A percentile compares a stretch with the other conserved stretches of the same genome.
Evolutionary conservation across 208 protist species (phyloP).

Genomic region (Crithidia mellificae): DNA sequence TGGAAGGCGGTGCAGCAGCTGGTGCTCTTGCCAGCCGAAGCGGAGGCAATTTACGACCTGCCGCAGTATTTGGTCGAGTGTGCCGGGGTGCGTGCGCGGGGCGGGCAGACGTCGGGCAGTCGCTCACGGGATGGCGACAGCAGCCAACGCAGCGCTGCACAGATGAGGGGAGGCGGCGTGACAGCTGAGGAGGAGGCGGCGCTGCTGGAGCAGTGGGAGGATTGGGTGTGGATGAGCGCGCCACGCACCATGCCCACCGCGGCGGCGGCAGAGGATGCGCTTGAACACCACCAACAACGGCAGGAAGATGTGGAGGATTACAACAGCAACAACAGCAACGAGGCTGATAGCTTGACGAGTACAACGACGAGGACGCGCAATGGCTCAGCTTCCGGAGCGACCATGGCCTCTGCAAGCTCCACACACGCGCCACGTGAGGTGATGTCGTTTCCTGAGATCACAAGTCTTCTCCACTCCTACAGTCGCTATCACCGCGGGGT

Average conservation of each 20-base stretch:
- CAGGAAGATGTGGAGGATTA: no score
- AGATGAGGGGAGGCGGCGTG: neutral
- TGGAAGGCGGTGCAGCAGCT: conserved; percentile 19
- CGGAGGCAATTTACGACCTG: conserved; percentile 23
- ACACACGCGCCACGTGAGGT: neutral
- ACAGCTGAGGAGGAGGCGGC: neutral
- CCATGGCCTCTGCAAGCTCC: neutral
- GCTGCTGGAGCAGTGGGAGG: conserved; percentile 26
- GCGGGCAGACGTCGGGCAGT: neutral
- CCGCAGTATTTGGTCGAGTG: conserved; percentile 23
- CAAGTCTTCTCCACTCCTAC: conserved; percentile 62
- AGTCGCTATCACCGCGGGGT: conserved; percentile 80
- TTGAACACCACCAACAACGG: no score
- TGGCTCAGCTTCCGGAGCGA: neutral
- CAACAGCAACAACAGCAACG: no score
- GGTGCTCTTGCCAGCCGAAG: conserved; percentile 13
- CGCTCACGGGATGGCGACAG: neutral
- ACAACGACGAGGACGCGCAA: no score
- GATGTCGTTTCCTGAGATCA: conserved; percentile 56
- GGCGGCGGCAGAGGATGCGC: neutral
- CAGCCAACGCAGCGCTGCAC: neutral
- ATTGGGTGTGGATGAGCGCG: conserved; percentile 29
- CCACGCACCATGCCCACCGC: conserved; percentile 22
- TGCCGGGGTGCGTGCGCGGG: neutral
- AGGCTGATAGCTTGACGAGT: no score